Percentiles rank a stretch among this genome's conserved stretches.
These are phyloP conservation scores for Populus davidiana DNA, from an alignment of 345 rosid species.

Conservation along the genomic window DNA sequence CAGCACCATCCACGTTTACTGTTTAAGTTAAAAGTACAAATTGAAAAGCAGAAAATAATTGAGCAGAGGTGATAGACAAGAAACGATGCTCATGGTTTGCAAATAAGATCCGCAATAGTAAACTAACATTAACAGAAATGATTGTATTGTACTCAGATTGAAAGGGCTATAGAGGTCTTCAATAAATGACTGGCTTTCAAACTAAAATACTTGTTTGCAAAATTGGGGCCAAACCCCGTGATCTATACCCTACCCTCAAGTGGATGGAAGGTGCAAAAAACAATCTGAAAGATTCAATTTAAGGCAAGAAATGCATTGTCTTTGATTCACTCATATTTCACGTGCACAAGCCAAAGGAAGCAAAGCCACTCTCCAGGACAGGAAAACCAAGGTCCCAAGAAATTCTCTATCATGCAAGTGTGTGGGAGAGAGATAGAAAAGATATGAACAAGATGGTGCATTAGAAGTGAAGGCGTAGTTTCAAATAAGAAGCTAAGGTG, in stretches of 20 bases:
- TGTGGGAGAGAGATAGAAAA: neutral
- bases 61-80: neutral
- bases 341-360: neutral
- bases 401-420: neutral
- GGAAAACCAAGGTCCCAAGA: neutral
- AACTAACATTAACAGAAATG: neutral
- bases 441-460: neutral
- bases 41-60: neutral
- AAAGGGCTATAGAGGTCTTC: neutral
- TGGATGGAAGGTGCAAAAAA: neutral
- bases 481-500: neutral
- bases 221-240: neutral
- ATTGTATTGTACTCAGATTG: neutral
- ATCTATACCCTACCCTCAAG: neutral
- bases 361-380: neutral
- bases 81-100: neutral
- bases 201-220: neutral
- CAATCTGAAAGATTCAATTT: neutral
- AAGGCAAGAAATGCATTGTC: neutral
- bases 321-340: neutral
- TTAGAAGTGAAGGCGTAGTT: neutral
- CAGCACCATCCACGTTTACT: slow-evolving; percentile 98
- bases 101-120: neutral
- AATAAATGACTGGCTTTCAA: neutral
- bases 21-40: slow-evolving; percentile 18